phyloP scores from a whole-genome alignment of 1,284 basidiomycete species.

The Gastroboletus turbinatus region DNA sequence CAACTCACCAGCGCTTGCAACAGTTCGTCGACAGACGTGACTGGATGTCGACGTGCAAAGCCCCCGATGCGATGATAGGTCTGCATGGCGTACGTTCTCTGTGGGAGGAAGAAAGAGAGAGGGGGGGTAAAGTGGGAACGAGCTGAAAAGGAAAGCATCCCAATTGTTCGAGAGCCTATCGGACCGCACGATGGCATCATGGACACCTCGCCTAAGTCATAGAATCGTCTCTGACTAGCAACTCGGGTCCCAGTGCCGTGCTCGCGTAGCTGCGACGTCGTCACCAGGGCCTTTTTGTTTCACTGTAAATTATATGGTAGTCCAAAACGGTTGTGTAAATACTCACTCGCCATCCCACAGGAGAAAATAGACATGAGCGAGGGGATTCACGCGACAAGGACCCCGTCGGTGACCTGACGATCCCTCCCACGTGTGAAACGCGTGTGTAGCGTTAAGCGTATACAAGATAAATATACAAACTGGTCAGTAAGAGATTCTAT shows the following conservation, averaged over 20 bases:
- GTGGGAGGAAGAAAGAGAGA: not conserved
- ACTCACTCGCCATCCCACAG: not conserved
- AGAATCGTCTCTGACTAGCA: not conserved
- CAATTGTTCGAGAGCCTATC: not conserved
- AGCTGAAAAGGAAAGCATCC: not conserved
- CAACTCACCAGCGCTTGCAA: conserved; percentile 9
- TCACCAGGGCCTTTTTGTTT: not conserved
- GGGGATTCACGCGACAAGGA: too few relatives aligned
- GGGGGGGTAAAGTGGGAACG: not conserved
- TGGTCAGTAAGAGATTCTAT: not conserved
- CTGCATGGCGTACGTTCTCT: conserved; percentile 9
- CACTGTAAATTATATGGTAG: too few relatives aligned
- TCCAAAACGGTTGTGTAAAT: not conserved
- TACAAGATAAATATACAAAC: not conserved
- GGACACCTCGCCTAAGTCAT: not conserved
- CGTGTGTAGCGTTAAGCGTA: not conserved
- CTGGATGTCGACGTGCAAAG: conserved; percentile 4
- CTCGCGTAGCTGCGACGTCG: not conserved
- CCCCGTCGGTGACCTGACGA: not conserved
- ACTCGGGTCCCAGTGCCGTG: not conserved
- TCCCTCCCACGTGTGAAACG: not conserved
- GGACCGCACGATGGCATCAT: not conserved
- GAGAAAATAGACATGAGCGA: not conserved
- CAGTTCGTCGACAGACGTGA: conserved; percentile 13
- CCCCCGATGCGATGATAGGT: not conserved